Evolutionary conservation across 2,329 filamentous ascomycete species (phyloP).

Genomic region (Cladosporium colombiae): DNA sequence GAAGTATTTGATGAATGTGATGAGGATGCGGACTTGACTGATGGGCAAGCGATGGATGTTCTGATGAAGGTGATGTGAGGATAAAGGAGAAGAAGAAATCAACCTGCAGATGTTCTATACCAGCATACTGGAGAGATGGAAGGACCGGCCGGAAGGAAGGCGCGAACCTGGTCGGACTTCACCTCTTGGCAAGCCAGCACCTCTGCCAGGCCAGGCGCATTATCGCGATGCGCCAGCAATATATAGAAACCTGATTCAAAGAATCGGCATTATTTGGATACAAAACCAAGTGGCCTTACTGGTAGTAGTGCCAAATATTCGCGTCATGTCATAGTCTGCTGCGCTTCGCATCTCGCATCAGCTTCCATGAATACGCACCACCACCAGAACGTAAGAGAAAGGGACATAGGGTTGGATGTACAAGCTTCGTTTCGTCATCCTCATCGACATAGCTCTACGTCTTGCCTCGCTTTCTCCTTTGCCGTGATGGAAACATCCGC

Average conservation of each 20-base stretch:
- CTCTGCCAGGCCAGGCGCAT: background rate
- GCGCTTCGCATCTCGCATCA: background rate
- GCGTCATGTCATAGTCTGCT: background rate
- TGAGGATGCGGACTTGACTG: background rate
- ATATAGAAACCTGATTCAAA: background rate
- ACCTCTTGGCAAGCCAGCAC: conserved; percentile 17
- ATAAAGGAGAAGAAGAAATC: background rate
- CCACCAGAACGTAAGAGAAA: background rate
- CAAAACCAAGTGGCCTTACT: background rate
- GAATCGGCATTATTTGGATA: too few relatives aligned
- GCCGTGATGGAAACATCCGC: conserved; percentile 15
- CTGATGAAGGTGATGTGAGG: background rate
- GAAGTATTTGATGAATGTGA: conserved; percentile 1
- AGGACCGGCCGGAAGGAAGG: conserved; percentile 15
- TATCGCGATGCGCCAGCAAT: background rate
- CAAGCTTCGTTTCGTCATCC: conserved; percentile 19
- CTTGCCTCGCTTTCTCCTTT: conserved; percentile 19
- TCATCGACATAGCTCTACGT: conserved; percentile 19
- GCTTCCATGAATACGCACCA: background rate
- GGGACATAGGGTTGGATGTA: background rate
- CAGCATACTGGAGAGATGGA: background rate
- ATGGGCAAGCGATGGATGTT: background rate
- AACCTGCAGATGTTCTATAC: background rate
- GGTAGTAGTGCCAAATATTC: background rate
- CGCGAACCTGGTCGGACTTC: conserved; percentile 11